Evolutionary conservation across 345 rosid genomes (phyloP), one percentile per base, ranked within the genome.

Genomic region (Theobroma cacao): DNA sequence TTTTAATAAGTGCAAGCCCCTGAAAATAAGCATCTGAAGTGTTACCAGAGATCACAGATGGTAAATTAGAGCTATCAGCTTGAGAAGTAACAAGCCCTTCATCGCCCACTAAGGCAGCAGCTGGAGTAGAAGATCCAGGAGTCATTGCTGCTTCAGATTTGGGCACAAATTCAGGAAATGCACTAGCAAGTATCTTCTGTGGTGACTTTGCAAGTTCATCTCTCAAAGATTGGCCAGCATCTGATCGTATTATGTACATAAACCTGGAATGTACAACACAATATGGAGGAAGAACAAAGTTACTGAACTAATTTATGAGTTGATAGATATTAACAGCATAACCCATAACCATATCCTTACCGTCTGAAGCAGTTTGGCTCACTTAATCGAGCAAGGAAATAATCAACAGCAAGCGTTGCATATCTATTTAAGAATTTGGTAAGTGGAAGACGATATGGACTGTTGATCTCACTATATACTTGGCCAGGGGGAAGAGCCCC

Each of bases 401-500:
- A 96, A 83, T 96, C 98, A 85, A 94, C 98, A 82, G 99, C 93
- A 38, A 89, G 94, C 38, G 89, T 56, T n/a, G 98, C 92, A 89
- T 94, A 91, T 85, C 97, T 93, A 78, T 96, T 96, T 74, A 96
- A 84, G 80, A 91, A 96, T 85, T 92, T 94, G 65, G 98, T 91
- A 50, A 96, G 93, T 9, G 99, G 99, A 79, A 89, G 93, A 53
- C 98, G 99, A 82, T 96, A 96, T 76, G 99, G 99, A 86, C 99
- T 94, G 85, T 96, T 96, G 76, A 94, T 92, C 84, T 91, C 99
- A 76, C 99, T 96, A 81, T 90, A 91, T 53, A 94, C 95, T 90
- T 89, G 98, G 79, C 91, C 97, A 36, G 83, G 85, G 75, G 98
- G 87, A 77, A 96, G 98, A 80, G 97, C 92, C 63, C 92, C 94